Evolutionary conservation across 495 filamentous ascomycete genomes (phyloP).

Genomic region (Penicillium parvum): DNA sequence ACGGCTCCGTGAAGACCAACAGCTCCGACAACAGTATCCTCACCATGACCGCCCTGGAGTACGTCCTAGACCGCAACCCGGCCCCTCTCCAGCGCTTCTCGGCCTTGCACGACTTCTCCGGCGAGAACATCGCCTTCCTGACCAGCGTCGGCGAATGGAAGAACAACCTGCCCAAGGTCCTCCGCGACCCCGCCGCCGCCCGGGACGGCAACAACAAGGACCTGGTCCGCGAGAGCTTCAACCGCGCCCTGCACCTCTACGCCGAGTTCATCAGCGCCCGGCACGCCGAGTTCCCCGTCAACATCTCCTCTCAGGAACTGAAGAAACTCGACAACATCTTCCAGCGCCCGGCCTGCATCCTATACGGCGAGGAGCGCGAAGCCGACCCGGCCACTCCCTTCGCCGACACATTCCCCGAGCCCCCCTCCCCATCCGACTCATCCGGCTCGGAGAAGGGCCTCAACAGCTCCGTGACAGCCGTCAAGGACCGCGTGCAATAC

Average conservation of each 20-base stretch:
- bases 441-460: conserved; percentile 21
- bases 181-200: conserved; percentile 13
- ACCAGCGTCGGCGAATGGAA: conserved; percentile 55
- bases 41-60: conserved; percentile 57
- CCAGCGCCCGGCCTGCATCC: conserved; percentile 31
- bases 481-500: conserved; percentile 30
- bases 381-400: conserved; percentile 31
- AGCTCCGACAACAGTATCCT: conserved; percentile 39
- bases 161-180: conserved; percentile 16
- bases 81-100: conserved; percentile 55
- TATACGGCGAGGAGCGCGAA: conserved; percentile 31
- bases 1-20: conserved; percentile 24
- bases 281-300: conserved; percentile 60
- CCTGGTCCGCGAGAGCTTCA: conserved; percentile 41
- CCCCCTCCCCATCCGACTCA: conserved; percentile 17
- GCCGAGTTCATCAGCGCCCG: conserved; percentile 49
- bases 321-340: conserved; percentile 48
- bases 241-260: conserved; percentile 54
- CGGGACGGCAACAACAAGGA: conserved; percentile 20
- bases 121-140: conserved; percentile 66
- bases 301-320: conserved; percentile 51
- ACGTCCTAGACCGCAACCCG: conserved; percentile 51
- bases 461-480: conserved; percentile 10
- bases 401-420: conserved; percentile 19
- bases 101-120: conserved; percentile 59